Conservation (phyloP, 2,329 filamentous ascomycete species). For the Tolypocladium pustulatum region DNA sequence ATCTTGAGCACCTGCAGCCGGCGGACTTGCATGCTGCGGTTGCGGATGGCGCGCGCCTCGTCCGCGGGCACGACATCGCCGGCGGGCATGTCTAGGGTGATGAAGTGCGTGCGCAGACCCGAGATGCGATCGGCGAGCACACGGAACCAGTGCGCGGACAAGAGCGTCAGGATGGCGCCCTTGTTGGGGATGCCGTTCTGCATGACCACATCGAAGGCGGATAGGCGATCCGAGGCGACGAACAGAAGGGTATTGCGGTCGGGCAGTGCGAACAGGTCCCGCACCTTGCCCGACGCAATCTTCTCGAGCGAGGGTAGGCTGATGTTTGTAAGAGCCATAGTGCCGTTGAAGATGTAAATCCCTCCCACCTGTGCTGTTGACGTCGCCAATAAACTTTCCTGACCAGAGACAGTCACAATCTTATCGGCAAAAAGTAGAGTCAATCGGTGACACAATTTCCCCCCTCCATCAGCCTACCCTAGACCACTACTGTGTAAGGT, state of each 20-base stretch:
- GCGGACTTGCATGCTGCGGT: constrained; percentile 68
- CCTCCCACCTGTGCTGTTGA: too few species aligned
- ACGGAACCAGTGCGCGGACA: constrained; percentile 42
- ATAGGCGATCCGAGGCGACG: constrained; percentile 81
- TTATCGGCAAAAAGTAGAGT: too few species aligned
- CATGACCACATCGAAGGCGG: constrained; percentile 89
- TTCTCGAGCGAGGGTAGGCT: constrained; percentile 21
- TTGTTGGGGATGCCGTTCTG: constrained; percentile 52
- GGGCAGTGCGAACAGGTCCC: constrained; percentile 69
- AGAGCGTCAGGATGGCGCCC: constrained; percentile 37
- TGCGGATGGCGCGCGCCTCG: constrained; percentile 42
- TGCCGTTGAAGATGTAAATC: too few species aligned
- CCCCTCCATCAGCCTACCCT: background rate
- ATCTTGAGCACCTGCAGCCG: constrained; percentile 24
- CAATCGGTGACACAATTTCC: too few species aligned
- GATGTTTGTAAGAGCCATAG: constrained; percentile 16
- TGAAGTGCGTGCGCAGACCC: constrained; percentile 39
- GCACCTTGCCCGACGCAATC: constrained; percentile 53
- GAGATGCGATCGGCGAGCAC: constrained; percentile 34
- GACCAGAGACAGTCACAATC: too few species aligned
- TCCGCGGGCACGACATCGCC: constrained; percentile 19
- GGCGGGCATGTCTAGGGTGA: constrained; percentile 31
- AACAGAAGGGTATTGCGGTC: constrained; percentile 58
- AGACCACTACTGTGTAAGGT: background rate
- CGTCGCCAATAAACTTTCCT: too few species aligned